phyloP scores from a whole-genome alignment of 176 grass and related monocot species.

The Phoenix dactylifera region DNA sequence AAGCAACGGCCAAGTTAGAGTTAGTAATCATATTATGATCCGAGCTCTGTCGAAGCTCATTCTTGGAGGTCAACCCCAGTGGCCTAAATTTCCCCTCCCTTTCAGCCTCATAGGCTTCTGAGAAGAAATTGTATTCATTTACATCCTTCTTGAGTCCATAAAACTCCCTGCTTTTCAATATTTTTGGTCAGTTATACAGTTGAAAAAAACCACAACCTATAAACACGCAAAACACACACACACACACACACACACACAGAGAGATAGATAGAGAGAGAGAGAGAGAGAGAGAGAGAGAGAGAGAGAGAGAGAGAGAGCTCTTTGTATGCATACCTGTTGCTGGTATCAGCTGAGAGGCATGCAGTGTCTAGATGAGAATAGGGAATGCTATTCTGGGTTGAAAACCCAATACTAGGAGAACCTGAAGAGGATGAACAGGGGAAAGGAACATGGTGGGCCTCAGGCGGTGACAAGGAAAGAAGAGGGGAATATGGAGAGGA shows the following conservation, averaged over 20 bases:
- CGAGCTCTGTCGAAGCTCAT: background rate
- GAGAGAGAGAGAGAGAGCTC: background rate
- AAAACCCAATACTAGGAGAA: background rate
- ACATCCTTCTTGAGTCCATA: constrained; percentile 16
- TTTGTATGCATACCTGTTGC: constrained; percentile 8
- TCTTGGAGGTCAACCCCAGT: background rate
- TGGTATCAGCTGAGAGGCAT: constrained; percentile 14
- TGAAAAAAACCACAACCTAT: no score
- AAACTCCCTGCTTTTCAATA: constrained; percentile 3
- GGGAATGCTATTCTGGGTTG: background rate
- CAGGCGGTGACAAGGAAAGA: background rate
- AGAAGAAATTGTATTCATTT: constrained; percentile 16
- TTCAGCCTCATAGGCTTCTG: background rate
- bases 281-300: background rate
- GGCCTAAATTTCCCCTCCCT: background rate
- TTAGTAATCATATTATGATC: background rate
- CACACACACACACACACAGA: no score
- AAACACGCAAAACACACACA: no score
- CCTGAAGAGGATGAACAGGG: constrained; percentile 9
- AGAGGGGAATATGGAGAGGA: constrained; percentile 10
- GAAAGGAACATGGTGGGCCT: background rate
- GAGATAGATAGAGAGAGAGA: background rate
- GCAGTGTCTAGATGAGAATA: background rate
- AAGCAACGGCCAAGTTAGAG: constrained; percentile 7
- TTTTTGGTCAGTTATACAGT: background rate